A percentile compares a stretch with the other conserved stretches of the same genome.
Conservation (phyloP, 2,329 filamentous ascomycete species). For the Colletotrichum endophyticum region DNA sequence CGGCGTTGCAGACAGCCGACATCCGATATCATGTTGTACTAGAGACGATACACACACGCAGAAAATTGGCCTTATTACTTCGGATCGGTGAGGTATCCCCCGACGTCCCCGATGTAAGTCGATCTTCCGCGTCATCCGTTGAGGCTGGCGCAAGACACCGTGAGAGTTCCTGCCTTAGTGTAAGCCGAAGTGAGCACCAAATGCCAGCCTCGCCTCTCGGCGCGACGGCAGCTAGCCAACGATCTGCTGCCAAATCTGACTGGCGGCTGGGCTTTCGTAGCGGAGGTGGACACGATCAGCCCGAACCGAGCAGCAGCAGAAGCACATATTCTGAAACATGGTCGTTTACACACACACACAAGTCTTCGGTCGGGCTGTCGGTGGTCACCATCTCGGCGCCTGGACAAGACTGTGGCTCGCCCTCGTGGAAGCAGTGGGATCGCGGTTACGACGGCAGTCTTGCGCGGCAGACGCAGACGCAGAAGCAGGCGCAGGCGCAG, state of each 20-base stretch:
- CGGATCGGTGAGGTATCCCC: neutral
- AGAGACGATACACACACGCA: slow-evolving; percentile 9
- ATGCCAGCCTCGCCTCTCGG: slow-evolving; percentile 7
- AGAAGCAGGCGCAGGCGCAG: neutral
- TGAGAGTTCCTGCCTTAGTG: slow-evolving; percentile 14
- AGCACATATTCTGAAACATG: slow-evolving; percentile 19
- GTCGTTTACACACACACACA: neutral
- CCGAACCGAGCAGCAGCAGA: slow-evolving; percentile 13
- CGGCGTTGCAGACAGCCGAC: slow-evolving; percentile 16
- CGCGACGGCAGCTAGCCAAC: neutral
- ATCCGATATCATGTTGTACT: slow-evolving; percentile 11
- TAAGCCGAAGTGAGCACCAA: neutral
- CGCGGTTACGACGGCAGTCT: neutral
- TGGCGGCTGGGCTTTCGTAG: neutral
- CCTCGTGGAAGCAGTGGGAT: neutral
- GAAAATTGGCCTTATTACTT: neutral
- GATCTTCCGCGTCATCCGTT: slow-evolving; percentile 14
- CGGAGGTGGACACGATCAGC: slow-evolving; percentile 2
- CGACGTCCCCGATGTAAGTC: neutral
- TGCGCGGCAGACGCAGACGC: neutral
- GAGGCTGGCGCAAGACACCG: slow-evolving; percentile 2
- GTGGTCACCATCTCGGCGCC: neutral
- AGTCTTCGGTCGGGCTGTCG: neutral
- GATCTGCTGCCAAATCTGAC: neutral
- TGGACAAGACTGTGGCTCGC: neutral